Percentiles rank a stretch among this genome's conserved stretches.
phyloP scores from a whole-genome alignment of 176 grass and related monocot species.

The Alopecurus myosuroides region DNA sequence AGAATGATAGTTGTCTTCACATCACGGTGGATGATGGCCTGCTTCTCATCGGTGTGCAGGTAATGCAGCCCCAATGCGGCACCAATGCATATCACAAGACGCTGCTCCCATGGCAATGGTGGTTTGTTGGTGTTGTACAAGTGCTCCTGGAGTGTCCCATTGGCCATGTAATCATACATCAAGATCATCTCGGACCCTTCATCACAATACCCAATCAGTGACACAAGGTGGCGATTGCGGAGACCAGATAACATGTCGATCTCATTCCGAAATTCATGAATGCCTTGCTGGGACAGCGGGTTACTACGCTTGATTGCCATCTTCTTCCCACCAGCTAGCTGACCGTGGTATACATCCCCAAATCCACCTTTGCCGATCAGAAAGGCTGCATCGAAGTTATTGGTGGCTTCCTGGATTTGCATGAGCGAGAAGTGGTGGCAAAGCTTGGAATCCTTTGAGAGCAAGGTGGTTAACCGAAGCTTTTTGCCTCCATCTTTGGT shows the following conservation, averaged over 20 bases:
- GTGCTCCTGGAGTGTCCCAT: conserved; percentile 44
- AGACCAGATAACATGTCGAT: conserved; percentile 40
- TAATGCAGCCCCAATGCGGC: too few relatives aligned
- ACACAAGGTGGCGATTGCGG: conserved; percentile 47
- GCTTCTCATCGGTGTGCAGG: too few relatives aligned
- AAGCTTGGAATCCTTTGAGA: background rate
- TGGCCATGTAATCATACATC: conserved; percentile 50
- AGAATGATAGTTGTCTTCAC: too few relatives aligned
- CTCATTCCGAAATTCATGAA: conserved; percentile 39
- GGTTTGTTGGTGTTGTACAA: conserved; percentile 37
- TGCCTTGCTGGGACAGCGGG: conserved; percentile 33
- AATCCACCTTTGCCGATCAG: conserved; percentile 3
- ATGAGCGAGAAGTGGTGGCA: background rate
- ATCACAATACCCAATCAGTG: conserved; percentile 47
- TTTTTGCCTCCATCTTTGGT: background rate
- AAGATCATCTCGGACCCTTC: conserved; percentile 51
- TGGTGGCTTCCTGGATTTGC: background rate
- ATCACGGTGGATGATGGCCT: too few relatives aligned
- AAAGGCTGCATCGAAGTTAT: background rate
- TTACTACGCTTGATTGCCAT: conserved; percentile 40
- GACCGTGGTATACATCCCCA: conserved; percentile 1
- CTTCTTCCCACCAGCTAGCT: background rate
- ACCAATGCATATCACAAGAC: conserved; percentile 48
- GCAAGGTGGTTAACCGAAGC: background rate
- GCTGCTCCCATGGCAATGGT: conserved; percentile 36